Evolutionary conservation across 305 asterid genomes (phyloP).

Genomic region (Lippia alba): DNA sequence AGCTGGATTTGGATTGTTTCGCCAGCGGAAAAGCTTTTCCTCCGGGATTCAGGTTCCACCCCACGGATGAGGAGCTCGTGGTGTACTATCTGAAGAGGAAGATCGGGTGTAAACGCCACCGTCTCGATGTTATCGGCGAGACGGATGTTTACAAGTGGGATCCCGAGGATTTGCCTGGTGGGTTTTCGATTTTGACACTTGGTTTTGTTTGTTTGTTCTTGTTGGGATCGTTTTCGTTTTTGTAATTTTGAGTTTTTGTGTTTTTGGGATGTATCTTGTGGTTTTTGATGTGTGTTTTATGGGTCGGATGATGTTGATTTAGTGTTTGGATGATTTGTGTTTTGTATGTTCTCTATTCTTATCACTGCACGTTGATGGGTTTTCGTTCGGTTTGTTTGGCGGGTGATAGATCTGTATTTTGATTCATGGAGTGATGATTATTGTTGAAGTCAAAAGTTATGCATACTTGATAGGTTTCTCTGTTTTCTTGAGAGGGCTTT

Average conservation of each 20-base stretch:
- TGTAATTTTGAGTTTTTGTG: constrained; percentile 12
- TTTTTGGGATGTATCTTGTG: constrained; percentile 9
- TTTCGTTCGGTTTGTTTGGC: constrained; percentile 10
- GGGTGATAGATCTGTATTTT: not conserved
- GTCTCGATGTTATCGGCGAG: constrained; percentile 67
- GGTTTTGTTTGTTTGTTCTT: not conserved
- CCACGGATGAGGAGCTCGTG: constrained; percentile 88
- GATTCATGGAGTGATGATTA: constrained; percentile 14
- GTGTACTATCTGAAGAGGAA: constrained; percentile 79
- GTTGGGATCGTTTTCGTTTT: not conserved
- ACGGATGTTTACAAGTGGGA: constrained; percentile 90
- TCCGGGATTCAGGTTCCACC: constrained; percentile 94
- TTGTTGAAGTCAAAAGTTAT: constrained; percentile 10
- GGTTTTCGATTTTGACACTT: not conserved
- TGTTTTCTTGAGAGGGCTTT: not conserved
- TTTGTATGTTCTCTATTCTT: not conserved
- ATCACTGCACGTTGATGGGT: not conserved
- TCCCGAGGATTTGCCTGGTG: constrained; percentile 90
- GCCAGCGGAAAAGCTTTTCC: constrained; percentile 54
- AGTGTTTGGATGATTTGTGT: not conserved
- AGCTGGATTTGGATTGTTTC: constrained; percentile 39
- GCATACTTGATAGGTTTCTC: not conserved
- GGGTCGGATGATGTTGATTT: not conserved
- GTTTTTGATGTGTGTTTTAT: not conserved
- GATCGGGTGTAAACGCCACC: constrained; percentile 63